These are phyloP conservation scores for Flaveria ramosissima DNA, from an alignment of 129 eudicot species.

Conservation along the genomic window DNA sequence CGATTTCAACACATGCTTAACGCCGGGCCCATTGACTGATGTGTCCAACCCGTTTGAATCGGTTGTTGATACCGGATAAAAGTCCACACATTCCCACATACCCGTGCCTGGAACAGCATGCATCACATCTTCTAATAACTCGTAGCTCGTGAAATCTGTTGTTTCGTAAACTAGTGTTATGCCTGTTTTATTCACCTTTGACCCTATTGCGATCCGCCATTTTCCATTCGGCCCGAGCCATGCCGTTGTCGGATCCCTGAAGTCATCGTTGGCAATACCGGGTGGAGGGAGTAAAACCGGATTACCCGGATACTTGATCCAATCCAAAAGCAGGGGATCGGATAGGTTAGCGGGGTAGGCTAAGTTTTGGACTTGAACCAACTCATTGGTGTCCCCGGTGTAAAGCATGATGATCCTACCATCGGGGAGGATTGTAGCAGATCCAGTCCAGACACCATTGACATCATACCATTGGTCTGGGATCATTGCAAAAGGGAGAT, in stretches of 20 bases:
- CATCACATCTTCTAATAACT: slow-evolving; percentile 57
- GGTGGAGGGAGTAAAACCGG: slow-evolving; percentile 86
- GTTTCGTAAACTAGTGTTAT: slow-evolving; percentile 68
- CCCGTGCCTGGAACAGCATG: slow-evolving; percentile 93
- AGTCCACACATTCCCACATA: slow-evolving; percentile 99
- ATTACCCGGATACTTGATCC: slow-evolving; percentile 80
- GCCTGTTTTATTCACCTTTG: slow-evolving; percentile 70
- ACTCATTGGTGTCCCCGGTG: slow-evolving; percentile 60
- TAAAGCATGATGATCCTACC: slow-evolving; percentile 78
- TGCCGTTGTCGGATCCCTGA: slow-evolving; percentile 89
- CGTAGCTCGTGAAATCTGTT: slow-evolving; percentile 52
- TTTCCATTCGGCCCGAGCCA: slow-evolving; percentile 72
- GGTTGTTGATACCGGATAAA: slow-evolving; percentile 73
- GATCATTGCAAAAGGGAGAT: slow-evolving; percentile 78
- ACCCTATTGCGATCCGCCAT: slow-evolving; percentile 72
- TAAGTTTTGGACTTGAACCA: slow-evolving; percentile 77
- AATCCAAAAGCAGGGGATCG: slow-evolving; percentile 80
- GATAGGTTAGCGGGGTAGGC: slow-evolving; percentile 88
- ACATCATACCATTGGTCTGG: slow-evolving; percentile 84
- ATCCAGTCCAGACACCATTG: slow-evolving; percentile 92
- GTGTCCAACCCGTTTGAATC: slow-evolving; percentile 72
- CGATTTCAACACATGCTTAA: slow-evolving; percentile 84
- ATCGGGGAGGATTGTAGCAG: slow-evolving; percentile 81
- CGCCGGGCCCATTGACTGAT: slow-evolving; percentile 62
- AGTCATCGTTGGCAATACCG: slow-evolving; percentile 64